Conservation (phyloP, 176 grass and related monocot species). For the Poa annua region DNA sequence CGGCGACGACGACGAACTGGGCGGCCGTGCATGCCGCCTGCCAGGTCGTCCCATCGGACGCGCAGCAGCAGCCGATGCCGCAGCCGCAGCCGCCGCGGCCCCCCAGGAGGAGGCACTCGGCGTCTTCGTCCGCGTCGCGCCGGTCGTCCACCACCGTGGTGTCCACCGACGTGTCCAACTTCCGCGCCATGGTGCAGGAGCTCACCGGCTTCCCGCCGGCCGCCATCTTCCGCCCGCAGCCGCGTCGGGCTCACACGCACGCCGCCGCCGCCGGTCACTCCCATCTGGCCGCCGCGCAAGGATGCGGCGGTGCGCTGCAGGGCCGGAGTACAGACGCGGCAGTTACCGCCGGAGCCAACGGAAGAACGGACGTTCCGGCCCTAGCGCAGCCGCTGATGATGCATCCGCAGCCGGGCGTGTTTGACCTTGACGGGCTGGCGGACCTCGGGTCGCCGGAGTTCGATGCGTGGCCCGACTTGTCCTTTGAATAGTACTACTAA, state of each 20-base stretch:
- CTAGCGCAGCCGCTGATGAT: conserved; percentile 3
- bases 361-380: neutral
- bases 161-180: conserved; percentile 76
- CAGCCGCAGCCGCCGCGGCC: neutral
- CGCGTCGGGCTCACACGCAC: conserved; percentile 40
- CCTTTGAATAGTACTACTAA: conserved; percentile 5
- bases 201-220: conserved; percentile 83
- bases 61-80: conserved; percentile 8
- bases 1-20: neutral
- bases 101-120: conserved; percentile 38
- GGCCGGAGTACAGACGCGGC: neutral
- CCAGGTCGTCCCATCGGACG: neutral
- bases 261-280: conserved; percentile 3
- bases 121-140: conserved; percentile 32
- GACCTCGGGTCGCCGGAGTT: conserved; percentile 63
- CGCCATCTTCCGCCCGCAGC: conserved; percentile 57
- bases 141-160: conserved; percentile 57
- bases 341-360: neutral
- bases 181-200: conserved; percentile 97
- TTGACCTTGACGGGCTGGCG: conserved; percentile 48
- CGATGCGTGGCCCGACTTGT: conserved; percentile 45
- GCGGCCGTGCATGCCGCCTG: neutral
- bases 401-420: conserved; percentile 40
- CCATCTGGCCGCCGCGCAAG: neutral
- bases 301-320: neutral